Base-by-base conservation (phyloP, 2,329 filamentous ascomycete genomes). In the Phaeosphaeriaceae sp. region DNA sequence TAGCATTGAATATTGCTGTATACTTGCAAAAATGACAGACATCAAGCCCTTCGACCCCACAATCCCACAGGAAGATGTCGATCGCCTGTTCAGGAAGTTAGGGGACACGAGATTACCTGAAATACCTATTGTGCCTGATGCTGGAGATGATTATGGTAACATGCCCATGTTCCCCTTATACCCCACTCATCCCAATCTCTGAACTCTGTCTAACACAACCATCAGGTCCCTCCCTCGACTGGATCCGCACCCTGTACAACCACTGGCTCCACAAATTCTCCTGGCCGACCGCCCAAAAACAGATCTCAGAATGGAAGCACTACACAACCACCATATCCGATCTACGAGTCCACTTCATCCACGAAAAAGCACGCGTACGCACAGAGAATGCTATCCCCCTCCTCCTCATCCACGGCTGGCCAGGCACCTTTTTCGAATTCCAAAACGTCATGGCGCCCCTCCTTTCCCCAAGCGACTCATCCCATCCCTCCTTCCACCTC, bases 401-500 rank as follows among this genome's bases (percentile, higher is more conserved):
- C 1, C 62, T 83, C 1, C 62, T 81, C 31, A 63, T 79, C 1
- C 79, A 82, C 61, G 81, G 80, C 31, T 83, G 79, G 81, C 80
- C 79, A 2, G 80, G 80, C 4, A 78, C 74, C 1, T 82, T 82
- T 54, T 76, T 78, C 60, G 80, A 83, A 46, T 76, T 71, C 47
- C 60, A 66, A 47, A 77, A 75, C 57, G 72, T 79, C 19, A 78
- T 79, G 61, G 59, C 71, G 49, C 66, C 74, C 24, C 60, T 82
- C 1, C 64, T 75, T 3, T 56, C 72, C 10, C 81, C 75, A 1
- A 51, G 66, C 3, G 54, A 65, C 21, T 19, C 53, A 62, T 60
- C 2, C 63, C 63, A 48, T 77, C 51, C 51, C 3, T 25, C 81
- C 0, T 89, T 88, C 63, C 81, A 88, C 58, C 76, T 87, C 11